Percentiles rank a stretch among this genome's conserved stretches.
Evolutionary conservation across 2,329 filamentous ascomycete species (phyloP).

Genomic region (Epichloe sp.): DNA sequence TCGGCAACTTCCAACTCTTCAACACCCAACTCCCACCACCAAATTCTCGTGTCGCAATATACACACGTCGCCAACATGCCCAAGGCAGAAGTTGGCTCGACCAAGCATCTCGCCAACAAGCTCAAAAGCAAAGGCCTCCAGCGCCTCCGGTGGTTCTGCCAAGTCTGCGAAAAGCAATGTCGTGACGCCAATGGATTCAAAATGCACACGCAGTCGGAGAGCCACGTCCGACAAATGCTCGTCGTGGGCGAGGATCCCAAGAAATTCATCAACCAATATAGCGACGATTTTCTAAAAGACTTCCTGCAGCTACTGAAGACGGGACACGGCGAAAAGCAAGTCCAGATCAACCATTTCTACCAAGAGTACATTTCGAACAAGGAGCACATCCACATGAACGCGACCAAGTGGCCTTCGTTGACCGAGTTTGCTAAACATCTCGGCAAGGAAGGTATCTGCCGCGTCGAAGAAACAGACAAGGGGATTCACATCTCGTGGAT

Average conservation of each 20-base stretch:
- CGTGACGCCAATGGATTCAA: conserved; percentile 87
- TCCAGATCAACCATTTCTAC: conserved; percentile 88
- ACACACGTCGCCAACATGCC: conserved; percentile 48
- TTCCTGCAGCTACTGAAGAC: conserved; percentile 69
- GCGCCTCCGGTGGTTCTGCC: conserved; percentile 83
- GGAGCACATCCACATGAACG: conserved; percentile 86
- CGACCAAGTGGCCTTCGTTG: conserved; percentile 76
- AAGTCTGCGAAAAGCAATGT: conserved; percentile 52
- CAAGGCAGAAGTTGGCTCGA: conserved; percentile 81
- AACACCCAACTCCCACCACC: background rate
- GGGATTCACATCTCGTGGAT: conserved; percentile 82
- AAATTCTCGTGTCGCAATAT: background rate
- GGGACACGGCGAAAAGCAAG: conserved; percentile 78
- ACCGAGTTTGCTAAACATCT: conserved; percentile 85
- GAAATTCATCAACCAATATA: conserved; percentile 72
- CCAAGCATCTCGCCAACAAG: conserved; percentile 83
- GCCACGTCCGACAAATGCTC: conserved; percentile 79
- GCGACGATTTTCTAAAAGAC: conserved; percentile 66
- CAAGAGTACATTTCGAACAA: conserved; percentile 74
- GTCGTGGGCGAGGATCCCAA: conserved; percentile 77
- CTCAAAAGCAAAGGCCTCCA: conserved; percentile 72
- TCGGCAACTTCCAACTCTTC: background rate
- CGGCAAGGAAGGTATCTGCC: conserved; percentile 73
- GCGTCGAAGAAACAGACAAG: conserved; percentile 80
- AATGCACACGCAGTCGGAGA: conserved; percentile 74